Evolutionary conservation across 2,329 filamentous ascomycete genomes (phyloP), one percentile per base, ranked within the genome.

Genomic region (Rhinocladiella similis): DNA sequence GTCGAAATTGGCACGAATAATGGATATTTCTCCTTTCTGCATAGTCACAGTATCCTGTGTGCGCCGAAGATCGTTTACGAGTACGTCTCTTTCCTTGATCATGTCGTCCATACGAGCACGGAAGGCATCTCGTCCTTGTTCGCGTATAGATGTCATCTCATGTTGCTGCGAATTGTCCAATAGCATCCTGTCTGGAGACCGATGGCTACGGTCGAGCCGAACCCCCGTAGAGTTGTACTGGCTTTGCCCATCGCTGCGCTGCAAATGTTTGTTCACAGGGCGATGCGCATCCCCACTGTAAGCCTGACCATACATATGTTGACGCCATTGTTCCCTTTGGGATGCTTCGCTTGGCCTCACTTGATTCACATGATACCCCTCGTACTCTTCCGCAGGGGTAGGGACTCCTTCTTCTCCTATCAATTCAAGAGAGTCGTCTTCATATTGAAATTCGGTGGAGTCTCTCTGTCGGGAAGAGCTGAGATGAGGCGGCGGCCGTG

Each of bases 11-110:
- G 79, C 75, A 13, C 84, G 78, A 16, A 87, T 78, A 38, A 85
- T 86, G 36, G 83, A 77, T 39, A 83, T 83, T 66, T 87, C 84
- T 29, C 84, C 84, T 6, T 79, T 71, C 67, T 83, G 84, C 20
- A 77, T 75, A 56, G 75, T 71, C 1, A 76, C 75, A 38, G 74
- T 66, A 12, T 69, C 68, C 61, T 71, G 77, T 18, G 74, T 73
- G 14, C 68, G 66, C 43, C 64, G 63, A 18, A 78, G 60, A 41
- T 76, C 73, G 49, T 70, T 67, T 36, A 68, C 65, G 7, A 77
- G 66, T 49, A 67, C 66, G 53, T 77, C 71, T 48, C 70, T 70
- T 60, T 79, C 74, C 53, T 65, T 67, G 46, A 70, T 43, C 50
- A 65, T 54, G 38, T 61, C 59, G 33, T 63, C 62, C n/a, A 66